Base-by-base conservation (phyloP, 331 rosid genomes). In the Stylosanthes scabra region DNA sequence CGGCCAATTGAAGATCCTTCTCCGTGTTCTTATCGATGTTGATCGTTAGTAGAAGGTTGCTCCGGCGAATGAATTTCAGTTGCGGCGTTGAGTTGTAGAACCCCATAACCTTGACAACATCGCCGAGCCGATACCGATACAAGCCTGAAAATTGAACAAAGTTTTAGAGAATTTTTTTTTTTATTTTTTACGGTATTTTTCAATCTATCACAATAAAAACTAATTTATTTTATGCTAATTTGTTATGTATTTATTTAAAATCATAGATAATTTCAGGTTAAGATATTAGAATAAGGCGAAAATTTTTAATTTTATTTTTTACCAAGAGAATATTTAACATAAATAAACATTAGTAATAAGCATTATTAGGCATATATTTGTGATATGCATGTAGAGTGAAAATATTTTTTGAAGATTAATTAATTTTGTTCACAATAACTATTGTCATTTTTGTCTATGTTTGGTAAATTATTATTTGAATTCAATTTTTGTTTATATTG, bases 11-110 rank as follows among this genome's bases (percentile, higher is more conserved):
- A 12, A 94, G 60, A 81, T 94, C 99, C 12, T 70, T 84, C 81
- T 94, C 96, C 0, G 99, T 91, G 86, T 83, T 94, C 88, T 94
- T 94, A 88, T 94, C 99, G 0, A 91, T 91, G 86, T 91, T 87
- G 31, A 94, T 76, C 2, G 62, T 91, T 0, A 91, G 96, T 45
- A 94, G 79, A 51, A 94, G 90, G 60, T 83, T 83, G 52, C 89
- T 84, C 16, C 99, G 47, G n/a, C 96, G 64, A 5, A 90, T 60
- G 52, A 91, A 94, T 67, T 84, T 85, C 7, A 94, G 85, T 73
- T 90, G 82, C 6, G 99, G 99, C 4, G 96, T 77, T 25, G 86
- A 79, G 85, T 91, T 91, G 57, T 87, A 85, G 83, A 94, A 91
- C 7, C 99, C 96, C 64, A 56, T 70, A 8, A 94, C 92, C 83